Evolutionary conservation across 805 yeast species (phyloP).

Genomic region (Scheffersomyces coipomensis): DNA sequence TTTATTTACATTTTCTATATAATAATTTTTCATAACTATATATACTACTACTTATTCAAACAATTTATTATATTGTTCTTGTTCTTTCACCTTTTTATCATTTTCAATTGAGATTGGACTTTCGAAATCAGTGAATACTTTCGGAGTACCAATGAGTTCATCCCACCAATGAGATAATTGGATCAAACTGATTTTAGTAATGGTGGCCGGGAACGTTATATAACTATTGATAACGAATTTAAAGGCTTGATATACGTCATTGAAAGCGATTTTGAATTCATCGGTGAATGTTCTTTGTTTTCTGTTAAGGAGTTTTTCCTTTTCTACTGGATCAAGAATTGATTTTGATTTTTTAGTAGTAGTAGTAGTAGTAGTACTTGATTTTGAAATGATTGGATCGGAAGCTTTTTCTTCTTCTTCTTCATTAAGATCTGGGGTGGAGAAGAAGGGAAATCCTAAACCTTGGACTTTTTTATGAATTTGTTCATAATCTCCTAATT

Average conservation of each 20-base stretch:
- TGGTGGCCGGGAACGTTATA: slow-evolving; percentile 61
- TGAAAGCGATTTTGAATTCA: slow-evolving; percentile 51
- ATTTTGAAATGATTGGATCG: neutral
- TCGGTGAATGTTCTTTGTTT: slow-evolving; percentile 21
- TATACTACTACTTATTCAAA: slow-evolving; percentile 9
- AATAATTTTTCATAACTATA: no score
- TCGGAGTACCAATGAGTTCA: slow-evolving; percentile 61
- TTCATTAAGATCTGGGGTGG: neutral
- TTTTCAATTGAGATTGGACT: slow-evolving; percentile 3
- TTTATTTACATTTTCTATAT: no score
- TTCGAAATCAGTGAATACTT: slow-evolving; percentile 6
- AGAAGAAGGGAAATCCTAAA: slow-evolving; percentile 37
- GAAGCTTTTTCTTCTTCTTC: neutral
- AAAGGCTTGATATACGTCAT: slow-evolving; percentile 57
- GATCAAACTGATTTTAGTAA: slow-evolving; percentile 50
- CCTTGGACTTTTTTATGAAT: slow-evolving; percentile 22
- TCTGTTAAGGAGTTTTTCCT: slow-evolving; percentile 1
- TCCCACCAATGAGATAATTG: slow-evolving; percentile 67
- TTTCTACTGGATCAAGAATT: slow-evolving; percentile 1
- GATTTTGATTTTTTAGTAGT: neutral
- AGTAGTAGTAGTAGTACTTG: neutral
- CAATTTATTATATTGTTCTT: neutral
- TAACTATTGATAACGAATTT: slow-evolving; percentile 67
- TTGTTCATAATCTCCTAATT: slow-evolving; percentile 41
- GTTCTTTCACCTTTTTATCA: neutral